Evolutionary conservation across 352 stramenopile species (phyloP), one percentile per base, ranked within the genome.

Genomic region (Phytopythium mirpurense): DNA sequence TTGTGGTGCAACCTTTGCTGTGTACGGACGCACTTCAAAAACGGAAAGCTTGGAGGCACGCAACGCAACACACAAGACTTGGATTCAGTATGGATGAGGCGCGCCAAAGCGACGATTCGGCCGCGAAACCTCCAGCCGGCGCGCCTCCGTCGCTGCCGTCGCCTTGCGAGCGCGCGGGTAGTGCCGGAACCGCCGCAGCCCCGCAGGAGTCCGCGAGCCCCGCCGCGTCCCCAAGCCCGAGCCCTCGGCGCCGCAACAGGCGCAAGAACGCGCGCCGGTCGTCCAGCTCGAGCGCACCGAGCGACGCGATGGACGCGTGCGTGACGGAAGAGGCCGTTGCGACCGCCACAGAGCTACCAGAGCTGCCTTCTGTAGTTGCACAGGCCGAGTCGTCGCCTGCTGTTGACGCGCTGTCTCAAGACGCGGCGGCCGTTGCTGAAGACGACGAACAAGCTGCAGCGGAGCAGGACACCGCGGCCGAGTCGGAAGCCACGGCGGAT

Each of bases 21-120:
- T n/a, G n/a, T n/a, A n/a, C n/a, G n/a, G n/a, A n/a, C n/a, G n/a
- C 41, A 47, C 41, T 47, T 47, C 41, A 47, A 47, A 47, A 47
- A 47, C 41, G 41, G 23, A 34, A 45, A 45, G 3, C 19, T 10
- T 9, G 5, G 9, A 9, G 5, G 29, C 29, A 10, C 5, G 9
- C 5, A 9, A 32, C 29, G 29, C 5, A 9, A 32, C 29, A 32
- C 29, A 10, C 38, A 19, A 15, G 38, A 46, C 40, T 46, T 46
- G 40, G 11, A 19, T 31, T 29, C 21, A 46, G 0, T 46, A 46
- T 46, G 40, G 11, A 14, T 12, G 40, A 29, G 5, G 37, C 37
- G 37, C 37, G 7, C 18, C 12, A 5, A 2, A 32, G 24, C 41
- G 41, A 47, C 41, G 23, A 47, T 47, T 47, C 41, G 41, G 3